Evolutionary conservation across 441 rosid species (phyloP).

Genomic region (Erodium trifolium): DNA sequence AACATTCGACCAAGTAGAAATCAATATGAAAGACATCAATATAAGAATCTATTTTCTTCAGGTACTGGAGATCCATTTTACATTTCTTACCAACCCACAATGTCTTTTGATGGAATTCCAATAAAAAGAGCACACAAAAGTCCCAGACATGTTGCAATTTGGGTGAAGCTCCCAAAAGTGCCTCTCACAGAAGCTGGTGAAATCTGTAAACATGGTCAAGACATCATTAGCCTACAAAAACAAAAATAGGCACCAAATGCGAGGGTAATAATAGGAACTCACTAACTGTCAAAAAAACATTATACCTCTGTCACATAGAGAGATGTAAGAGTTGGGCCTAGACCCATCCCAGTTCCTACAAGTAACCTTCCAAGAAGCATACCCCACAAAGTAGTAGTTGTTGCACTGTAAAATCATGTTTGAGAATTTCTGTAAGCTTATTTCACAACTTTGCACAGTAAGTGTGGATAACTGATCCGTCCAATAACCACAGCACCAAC

Average conservation of each 20-base stretch:
- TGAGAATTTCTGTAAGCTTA: conserved; percentile 15
- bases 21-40: conserved; percentile 3
- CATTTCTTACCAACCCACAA: conserved; percentile 64
- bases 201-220: conserved; percentile 37
- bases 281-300: conserved; percentile 9
- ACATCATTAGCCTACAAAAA: conserved; percentile 4
- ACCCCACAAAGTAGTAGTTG: conserved; percentile 49
- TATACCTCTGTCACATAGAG: conserved; percentile 74
- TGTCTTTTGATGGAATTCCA: conserved; percentile 75
- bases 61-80: conserved; percentile 14
- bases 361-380: conserved; percentile 67
- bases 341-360: conserved; percentile 72
- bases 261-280: not conserved
- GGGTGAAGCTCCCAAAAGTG: conserved; percentile 86
- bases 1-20: conserved; percentile 1
- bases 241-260: conserved; percentile 3
- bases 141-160: conserved; percentile 90
- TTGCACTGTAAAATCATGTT: conserved; percentile 44
- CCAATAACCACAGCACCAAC: not conserved
- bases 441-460: not conserved
- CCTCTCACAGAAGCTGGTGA: conserved; percentile 91
- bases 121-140: conserved; percentile 64
- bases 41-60: conserved; percentile 16
- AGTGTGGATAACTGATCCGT: no score
- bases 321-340: conserved; percentile 66